A percentile compares a stretch with the other conserved stretches of the same genome.
These are phyloP conservation scores for Exophiala calicioides DNA, from an alignment of 2,329 filamentous ascomycete species.

Conservation along the genomic window DNA sequence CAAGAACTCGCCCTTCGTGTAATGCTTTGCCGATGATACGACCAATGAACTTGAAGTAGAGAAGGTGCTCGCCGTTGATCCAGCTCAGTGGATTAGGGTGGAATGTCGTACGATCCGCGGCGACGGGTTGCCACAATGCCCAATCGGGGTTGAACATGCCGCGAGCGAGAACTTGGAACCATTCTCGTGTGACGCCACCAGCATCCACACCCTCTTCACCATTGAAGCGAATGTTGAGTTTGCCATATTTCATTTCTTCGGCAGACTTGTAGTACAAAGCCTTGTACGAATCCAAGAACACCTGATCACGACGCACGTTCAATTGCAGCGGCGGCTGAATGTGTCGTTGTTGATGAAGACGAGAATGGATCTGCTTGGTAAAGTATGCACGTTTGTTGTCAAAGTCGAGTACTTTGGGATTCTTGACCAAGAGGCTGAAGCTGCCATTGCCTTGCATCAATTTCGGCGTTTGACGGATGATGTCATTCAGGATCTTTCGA, in stretches of 20 bases:
- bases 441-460: conserved; percentile 85
- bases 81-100: conserved; percentile 93
- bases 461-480: conserved; percentile 94
- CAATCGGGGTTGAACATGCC: conserved; percentile 99
- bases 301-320: conserved; percentile 85
- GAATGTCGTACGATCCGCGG: conserved; percentile 96
- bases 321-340: conserved; percentile 79
- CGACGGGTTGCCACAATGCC: conserved; percentile 92
- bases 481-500: conserved; percentile 94
- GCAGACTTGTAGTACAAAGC: conserved; percentile 96
- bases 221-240: conserved; percentile 95
- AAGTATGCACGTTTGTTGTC: conserved; percentile 99
- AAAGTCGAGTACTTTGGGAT: conserved; percentile 97
- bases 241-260: conserved; percentile 98
- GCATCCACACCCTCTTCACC: conserved; percentile 97
- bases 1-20: conserved; percentile 91
- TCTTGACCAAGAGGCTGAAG: conserved; percentile 93
- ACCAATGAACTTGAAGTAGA: conserved; percentile 99
- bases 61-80: conserved; percentile 91
- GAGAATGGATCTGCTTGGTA: conserved; percentile 83
- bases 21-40: conserved; percentile 97
- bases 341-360: conserved; percentile 68
- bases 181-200: conserved; percentile 94
- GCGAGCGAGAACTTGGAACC: conserved; percentile 95
- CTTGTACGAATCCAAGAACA: conserved; percentile 98